Conservation (phyloP, 768 basidiomycete genomes). For the Cyclocybe aegerita region DNA sequence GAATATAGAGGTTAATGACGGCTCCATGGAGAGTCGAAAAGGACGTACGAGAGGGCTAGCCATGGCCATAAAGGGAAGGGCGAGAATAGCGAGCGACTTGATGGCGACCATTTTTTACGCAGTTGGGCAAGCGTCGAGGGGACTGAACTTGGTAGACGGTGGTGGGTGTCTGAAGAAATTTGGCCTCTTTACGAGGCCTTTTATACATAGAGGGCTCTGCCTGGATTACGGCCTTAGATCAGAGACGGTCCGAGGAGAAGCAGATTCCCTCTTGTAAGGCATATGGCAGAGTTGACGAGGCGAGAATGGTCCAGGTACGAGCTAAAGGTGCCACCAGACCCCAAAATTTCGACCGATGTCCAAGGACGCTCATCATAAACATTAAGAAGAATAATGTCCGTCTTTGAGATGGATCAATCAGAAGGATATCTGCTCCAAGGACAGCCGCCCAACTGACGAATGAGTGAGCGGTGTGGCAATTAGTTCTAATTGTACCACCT, state of each 20-base stretch:
- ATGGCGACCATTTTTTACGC: conserved; percentile 18
- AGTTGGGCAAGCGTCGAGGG: background rate
- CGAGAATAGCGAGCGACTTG: conserved; percentile 19
- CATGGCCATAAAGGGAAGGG: conserved; percentile 21
- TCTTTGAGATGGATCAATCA: background rate
- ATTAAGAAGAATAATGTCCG: conserved; percentile 2
- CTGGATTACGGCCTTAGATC: background rate
- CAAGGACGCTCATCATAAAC: background rate
- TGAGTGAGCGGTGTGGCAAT: background rate
- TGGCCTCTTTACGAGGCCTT: background rate
- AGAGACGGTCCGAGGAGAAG: background rate
- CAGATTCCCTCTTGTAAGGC: no score
- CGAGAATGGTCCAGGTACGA: conserved; percentile 1
- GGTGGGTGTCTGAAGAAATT: conserved; percentile 10
- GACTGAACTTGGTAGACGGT: conserved; percentile 7
- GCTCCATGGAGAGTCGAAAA: background rate
- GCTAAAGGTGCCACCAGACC: background rate
- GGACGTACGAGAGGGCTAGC: conserved; percentile 23
- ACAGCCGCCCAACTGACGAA: background rate
- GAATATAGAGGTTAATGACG: background rate
- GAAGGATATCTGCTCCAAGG: background rate
- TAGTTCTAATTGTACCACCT: background rate
- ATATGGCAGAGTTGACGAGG: no score
- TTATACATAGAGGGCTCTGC: conserved; percentile 1
- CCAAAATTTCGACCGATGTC: background rate